Conservation (phyloP, 2,329 filamentous ascomycete genomes). For the Sarocladiaceae sp. region DNA sequence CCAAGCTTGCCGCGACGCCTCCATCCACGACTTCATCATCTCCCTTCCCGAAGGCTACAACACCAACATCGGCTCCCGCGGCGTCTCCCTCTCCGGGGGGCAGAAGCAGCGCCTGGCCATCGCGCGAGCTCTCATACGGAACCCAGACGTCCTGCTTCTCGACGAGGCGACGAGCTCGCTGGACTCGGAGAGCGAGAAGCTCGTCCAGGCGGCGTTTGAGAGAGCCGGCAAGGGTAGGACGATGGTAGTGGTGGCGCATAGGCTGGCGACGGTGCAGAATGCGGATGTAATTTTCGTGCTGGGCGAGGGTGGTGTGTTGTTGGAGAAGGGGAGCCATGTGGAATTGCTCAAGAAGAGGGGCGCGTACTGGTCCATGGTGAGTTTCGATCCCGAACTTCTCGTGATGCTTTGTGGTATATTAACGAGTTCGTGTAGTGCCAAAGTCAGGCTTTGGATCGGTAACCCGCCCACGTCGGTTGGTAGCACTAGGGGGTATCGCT, state of each 20-base stretch:
- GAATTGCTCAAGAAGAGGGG: constrained; percentile 46
- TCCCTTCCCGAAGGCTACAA: constrained; percentile 62
- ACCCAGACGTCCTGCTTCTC: constrained; percentile 60
- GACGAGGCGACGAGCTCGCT: constrained; percentile 69
- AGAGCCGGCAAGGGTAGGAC: constrained; percentile 52
- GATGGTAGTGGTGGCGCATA: constrained; percentile 71
- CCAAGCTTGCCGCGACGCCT: constrained; percentile 52
- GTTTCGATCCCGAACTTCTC: constrained; percentile 18
- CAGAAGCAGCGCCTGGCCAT: constrained; percentile 67
- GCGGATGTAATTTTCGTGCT: constrained; percentile 77
- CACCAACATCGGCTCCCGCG: constrained; percentile 61
- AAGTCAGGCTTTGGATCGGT: constrained; percentile 51
- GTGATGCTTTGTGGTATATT: neutral
- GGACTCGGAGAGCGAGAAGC: constrained; percentile 55
- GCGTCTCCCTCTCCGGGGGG: constrained; percentile 62
- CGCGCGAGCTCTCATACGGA: constrained; percentile 59
- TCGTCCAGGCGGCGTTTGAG: constrained; percentile 64
- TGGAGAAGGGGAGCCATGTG: constrained; percentile 47
- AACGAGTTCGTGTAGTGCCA: constrained; percentile 40
- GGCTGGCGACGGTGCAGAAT: constrained; percentile 70
- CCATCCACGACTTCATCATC: constrained; percentile 64
- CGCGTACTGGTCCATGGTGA: constrained; percentile 53
- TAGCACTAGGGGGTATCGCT: too few relatives aligned
- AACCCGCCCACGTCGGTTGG: too few relatives aligned
- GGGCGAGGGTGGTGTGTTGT: constrained; percentile 50